Evolutionary conservation across 2,329 filamentous ascomycete species (phyloP), one percentile per base, ranked within the genome.

Genomic region (Ophiosphaerella korrae): DNA sequence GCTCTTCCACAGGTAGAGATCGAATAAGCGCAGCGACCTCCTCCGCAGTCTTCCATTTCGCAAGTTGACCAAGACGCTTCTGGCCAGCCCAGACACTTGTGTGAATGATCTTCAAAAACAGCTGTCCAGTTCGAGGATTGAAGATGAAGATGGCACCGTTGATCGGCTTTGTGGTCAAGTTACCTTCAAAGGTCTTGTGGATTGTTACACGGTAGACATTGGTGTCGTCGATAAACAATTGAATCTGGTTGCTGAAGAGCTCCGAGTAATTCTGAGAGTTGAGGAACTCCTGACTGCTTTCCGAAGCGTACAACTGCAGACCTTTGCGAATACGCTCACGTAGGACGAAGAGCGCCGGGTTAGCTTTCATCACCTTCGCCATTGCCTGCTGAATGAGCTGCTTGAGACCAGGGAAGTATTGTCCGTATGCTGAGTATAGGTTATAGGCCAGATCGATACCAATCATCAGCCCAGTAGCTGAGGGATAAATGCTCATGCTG

Each of bases 131-230:
- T 51, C 93, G 86, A n/a, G 95, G 94, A 73, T 99, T 99, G 84
- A 99, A 97, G 71, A 99, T 99, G 81, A 99, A 99, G 73, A 99
- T 97, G 39, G 95, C 94, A 72, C 94, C 94, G 74, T 99, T 99
- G 82, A 99, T 99, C 3, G 94, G 94, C 77, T 99, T 99, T 1
- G 94, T 99, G 0, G 94, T 99, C 84, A 99, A 81, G 72, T 99
- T 99, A 66, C 94, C 94, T 75, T 99, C 94, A 57, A 99, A 99
- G 0, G 94, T 99, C 84, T 99, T 99, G 82, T 99, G 94, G 57
- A 99, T 99, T 0, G 94, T 99, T 55, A 99, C 94, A 79, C 94
- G 92, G 73, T 99, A 99, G 44, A 99, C 95, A 67, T 99, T 99
- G 53, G 94, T 99, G 72, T 99, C 94, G 66, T 99, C 94, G 58